These are phyloP conservation scores for Amphibolis antarctica DNA, from an alignment of 106 monocot species.

Conservation along the genomic window DNA sequence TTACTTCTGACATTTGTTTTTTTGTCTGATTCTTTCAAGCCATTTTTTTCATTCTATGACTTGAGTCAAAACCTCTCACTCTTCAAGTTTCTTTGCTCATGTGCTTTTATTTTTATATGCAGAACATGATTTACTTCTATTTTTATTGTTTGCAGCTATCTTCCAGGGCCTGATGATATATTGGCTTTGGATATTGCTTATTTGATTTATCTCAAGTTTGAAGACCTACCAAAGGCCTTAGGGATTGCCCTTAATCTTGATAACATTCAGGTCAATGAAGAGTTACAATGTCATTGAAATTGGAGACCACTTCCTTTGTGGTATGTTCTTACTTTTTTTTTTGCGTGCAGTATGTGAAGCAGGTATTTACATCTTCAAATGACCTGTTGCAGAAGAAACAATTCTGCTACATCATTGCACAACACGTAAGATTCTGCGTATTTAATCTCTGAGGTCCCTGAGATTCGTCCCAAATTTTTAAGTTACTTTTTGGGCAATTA, in stretches of 20 bases:
- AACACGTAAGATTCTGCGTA: constrained; percentile 58
- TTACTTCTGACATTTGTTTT: too few relatives aligned
- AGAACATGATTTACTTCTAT: background rate
- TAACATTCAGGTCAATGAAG: constrained; percentile 49
- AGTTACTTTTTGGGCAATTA: too few relatives aligned
- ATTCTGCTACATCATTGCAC: constrained; percentile 86
- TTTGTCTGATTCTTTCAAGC: too few relatives aligned
- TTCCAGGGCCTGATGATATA: constrained; percentile 76
- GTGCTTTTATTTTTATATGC: background rate
- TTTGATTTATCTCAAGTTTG: constrained; percentile 83
- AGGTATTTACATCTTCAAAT: constrained; percentile 54
- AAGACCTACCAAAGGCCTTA: constrained; percentile 67
- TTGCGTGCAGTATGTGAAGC: constrained; percentile 73
- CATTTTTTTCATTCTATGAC: too few relatives aligned
- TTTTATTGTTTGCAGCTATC: constrained; percentile 45
- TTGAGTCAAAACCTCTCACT: too few relatives aligned
- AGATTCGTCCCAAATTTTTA: too few relatives aligned
- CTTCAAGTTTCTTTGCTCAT: background rate
- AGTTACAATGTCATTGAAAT: background rate
- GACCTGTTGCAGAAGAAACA: constrained; percentile 85
- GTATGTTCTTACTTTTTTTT: background rate
- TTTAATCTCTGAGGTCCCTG: background rate
- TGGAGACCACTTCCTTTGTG: background rate
- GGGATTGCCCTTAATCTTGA: constrained; percentile 75
- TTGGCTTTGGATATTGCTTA: constrained; percentile 79